Conservation (phyloP, 2,329 filamentous ascomycete genomes). For the Hymenoscyphus fraxineus region DNA sequence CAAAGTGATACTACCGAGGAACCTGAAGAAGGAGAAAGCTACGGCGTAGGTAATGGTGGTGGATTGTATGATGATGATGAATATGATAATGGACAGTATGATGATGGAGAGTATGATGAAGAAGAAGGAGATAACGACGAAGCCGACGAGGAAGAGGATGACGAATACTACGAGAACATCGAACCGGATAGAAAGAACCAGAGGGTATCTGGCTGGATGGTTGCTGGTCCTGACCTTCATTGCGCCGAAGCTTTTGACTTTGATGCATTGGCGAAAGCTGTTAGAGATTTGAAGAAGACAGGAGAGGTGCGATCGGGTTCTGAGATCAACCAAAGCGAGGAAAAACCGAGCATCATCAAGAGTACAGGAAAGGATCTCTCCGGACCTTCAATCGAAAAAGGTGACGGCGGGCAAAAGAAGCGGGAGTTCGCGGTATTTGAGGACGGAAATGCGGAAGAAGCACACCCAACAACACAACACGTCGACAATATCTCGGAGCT, state of each 20-base stretch:
- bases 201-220: not conserved
- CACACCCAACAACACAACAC: too few species aligned
- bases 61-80: not conserved
- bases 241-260: constrained; percentile 21
- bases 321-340: not conserved
- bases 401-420: too few species aligned
- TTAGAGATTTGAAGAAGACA: constrained; percentile 1
- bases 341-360: constrained; percentile 2
- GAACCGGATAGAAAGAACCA: too few species aligned
- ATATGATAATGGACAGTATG: not conserved
- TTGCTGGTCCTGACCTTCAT: constrained; percentile 6
- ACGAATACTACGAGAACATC: too few species aligned
- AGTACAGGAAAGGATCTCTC: not conserved
- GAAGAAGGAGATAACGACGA: not conserved
- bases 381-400: too few species aligned
- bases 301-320: not conserved
- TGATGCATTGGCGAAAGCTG: constrained; percentile 7
- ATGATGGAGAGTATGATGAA: not conserved
- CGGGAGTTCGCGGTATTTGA: too few species aligned
- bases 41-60: too few species aligned
- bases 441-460: too few species aligned
- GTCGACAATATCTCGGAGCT: not conserved
- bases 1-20: too few species aligned
- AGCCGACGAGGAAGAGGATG: too few species aligned
- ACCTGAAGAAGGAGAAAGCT: too few species aligned